phyloP scores from a whole-genome alignment of 2,329 filamentous ascomycete genomes.

The Verticillium longisporum region DNA sequence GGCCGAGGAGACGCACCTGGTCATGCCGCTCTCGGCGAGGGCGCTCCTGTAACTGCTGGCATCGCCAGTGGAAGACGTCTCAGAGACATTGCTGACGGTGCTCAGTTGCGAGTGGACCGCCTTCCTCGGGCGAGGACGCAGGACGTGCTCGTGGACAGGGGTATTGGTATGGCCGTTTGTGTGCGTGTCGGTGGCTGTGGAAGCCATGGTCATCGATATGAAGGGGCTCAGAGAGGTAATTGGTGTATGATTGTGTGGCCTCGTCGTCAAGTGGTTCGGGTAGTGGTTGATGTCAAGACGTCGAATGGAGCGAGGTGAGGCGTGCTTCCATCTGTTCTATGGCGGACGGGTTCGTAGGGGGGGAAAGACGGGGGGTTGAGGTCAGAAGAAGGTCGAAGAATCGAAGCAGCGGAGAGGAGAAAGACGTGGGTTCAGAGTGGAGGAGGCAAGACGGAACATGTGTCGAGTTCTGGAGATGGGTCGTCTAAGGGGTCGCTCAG shows the following conservation, averaged over 20 bases:
- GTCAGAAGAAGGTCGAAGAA: not conserved
- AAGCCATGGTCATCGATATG: not conserved
- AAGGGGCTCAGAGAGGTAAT: not conserved
- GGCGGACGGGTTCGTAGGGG: not conserved
- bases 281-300: not conserved
- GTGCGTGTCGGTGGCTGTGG: conserved; percentile 6
- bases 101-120: conserved; percentile 34
- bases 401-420: not conserved
- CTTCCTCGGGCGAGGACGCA: conserved; percentile 44
- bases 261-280: not conserved
- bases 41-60: conserved; percentile 3
- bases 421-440: not conserved
- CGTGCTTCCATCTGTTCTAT: not conserved
- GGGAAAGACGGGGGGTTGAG: not conserved
- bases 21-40: conserved; percentile 6
- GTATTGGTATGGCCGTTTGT: conserved; percentile 16
- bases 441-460: not conserved
- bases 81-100: conserved; percentile 7
- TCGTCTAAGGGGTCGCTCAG: not conserved
- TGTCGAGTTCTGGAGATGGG: not conserved
- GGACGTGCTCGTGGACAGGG: conserved; percentile 30
- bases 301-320: not conserved
- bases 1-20: conserved; percentile 4
- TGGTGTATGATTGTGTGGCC: not conserved
- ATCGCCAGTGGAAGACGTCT: conserved; percentile 6